Evolutionary conservation across 2,329 filamentous ascomycete species (phyloP).

Genomic region (Xylariaceae sp.): DNA sequence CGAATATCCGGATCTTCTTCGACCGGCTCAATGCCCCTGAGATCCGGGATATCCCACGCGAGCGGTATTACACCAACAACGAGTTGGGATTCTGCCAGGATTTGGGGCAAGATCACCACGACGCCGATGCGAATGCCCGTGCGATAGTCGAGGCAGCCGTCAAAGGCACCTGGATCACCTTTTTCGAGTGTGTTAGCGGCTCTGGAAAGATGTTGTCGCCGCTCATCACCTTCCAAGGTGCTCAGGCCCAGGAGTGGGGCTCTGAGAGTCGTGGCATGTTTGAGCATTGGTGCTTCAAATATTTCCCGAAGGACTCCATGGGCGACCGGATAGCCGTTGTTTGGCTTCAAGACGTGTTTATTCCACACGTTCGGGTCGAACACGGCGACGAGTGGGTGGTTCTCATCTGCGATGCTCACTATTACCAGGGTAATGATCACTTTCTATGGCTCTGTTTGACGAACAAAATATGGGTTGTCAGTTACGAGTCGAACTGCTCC

Average conservation of each 20-base stretch:
- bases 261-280: background rate
- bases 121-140: background rate
- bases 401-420: background rate
- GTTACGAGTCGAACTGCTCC: background rate
- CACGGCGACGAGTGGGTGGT: background rate
- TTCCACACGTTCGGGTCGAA: background rate
- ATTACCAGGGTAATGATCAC: background rate
- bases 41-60: background rate
- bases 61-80: background rate
- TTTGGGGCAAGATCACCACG: background rate
- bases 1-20: background rate
- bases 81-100: background rate
- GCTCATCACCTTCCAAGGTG: background rate
- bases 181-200: background rate
- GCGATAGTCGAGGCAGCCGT: too few species aligned
- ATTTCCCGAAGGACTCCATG: background rate
- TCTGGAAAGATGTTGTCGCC: background rate
- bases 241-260: background rate
- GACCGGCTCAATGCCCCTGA: background rate
- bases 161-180: background rate
- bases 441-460: background rate
- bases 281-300: background rate
- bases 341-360: background rate
- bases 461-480: background rate
- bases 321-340: background rate